Percentiles rank a stretch among this genome's conserved stretches.
phyloP scores from a whole-genome alignment of 176 grass and related monocot species.

The Rhipidocladum racemiflorum region DNA sequence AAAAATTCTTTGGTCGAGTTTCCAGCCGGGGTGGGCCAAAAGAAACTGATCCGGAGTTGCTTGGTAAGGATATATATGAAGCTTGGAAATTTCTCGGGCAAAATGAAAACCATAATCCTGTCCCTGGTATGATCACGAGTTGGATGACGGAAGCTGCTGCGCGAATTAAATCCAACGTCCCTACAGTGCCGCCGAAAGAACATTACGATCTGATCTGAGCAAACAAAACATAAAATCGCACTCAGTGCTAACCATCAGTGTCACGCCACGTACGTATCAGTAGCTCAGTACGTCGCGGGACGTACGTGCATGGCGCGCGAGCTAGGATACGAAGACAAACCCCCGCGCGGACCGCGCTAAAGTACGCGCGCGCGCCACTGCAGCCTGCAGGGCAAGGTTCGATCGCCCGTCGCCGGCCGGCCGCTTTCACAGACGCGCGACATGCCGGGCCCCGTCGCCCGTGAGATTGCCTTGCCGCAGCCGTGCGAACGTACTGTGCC shows the following conservation, averaged over 20 bases:
- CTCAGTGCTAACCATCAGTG: not conserved
- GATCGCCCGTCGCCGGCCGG: not conserved
- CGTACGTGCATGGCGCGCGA: not conserved
- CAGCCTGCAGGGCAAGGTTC: not conserved
- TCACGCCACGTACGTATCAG: not conserved
- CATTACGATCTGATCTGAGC: not conserved
- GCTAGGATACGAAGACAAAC: not conserved
- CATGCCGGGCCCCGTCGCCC: not conserved
- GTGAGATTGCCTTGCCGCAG: not conserved
- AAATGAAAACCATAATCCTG: not conserved
- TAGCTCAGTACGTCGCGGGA: not conserved
- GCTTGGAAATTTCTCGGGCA: not conserved
- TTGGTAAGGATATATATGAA: not conserved
- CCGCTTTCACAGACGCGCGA: conserved; percentile 3
- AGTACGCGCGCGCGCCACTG: not conserved
- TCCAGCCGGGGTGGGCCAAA: not conserved
- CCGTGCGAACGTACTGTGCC: not conserved
- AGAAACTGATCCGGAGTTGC: not conserved
- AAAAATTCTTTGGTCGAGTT: not conserved
- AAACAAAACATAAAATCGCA: not conserved
- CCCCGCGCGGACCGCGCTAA: not conserved
- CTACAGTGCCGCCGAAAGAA: not conserved
- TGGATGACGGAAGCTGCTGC: not conserved
- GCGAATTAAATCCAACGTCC: not conserved
- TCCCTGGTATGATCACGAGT: not conserved